Percentiles rank a stretch among this genome's conserved stretches.
Evolutionary conservation across 495 filamentous ascomycete species (phyloP).

Genomic region (Penicillium arizonense): DNA sequence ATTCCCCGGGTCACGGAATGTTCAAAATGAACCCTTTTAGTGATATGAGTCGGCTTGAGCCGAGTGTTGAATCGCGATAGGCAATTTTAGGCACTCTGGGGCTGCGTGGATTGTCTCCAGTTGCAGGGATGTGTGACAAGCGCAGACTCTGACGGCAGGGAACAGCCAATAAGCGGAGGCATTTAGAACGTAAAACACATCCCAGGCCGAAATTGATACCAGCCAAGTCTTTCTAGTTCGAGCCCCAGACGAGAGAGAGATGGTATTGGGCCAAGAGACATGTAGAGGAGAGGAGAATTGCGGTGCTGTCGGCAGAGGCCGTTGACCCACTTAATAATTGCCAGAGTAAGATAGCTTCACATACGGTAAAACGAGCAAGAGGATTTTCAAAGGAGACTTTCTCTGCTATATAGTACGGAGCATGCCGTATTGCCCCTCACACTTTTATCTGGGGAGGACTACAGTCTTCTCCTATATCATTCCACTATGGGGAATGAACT

Average conservation of each 20-base stretch:
- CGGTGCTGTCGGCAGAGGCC: slow-evolving; percentile 2
- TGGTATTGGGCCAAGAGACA: not conserved
- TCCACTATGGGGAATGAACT: slow-evolving; percentile 20
- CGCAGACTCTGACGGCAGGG: not conserved
- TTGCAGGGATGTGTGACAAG: not conserved
- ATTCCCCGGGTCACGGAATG: not conserved
- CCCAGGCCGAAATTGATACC: not conserved
- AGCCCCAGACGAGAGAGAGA: not conserved
- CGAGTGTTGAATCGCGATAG: not conserved
- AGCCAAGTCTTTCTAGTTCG: not conserved
- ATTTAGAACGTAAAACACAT: too few species aligned
- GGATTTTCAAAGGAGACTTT: not conserved
- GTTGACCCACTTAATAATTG: slow-evolving; percentile 10
- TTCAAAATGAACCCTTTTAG: too few species aligned
- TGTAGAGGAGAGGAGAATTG: not conserved
- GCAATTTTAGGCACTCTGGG: not conserved
- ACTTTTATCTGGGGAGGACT: too few species aligned
- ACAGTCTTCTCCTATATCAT: not conserved
- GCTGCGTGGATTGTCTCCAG: not conserved
- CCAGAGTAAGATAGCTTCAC: slow-evolving; percentile 1
- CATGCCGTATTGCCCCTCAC: too few species aligned
- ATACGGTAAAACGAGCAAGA: not conserved
- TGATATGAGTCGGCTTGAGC: not conserved
- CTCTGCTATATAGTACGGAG: too few species aligned
- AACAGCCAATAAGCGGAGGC: not conserved